Evolutionary conservation across 2,329 filamentous ascomycete species (phyloP), one percentile per base, ranked within the genome.

Genomic region (Monosporascus cannonballus): DNA sequence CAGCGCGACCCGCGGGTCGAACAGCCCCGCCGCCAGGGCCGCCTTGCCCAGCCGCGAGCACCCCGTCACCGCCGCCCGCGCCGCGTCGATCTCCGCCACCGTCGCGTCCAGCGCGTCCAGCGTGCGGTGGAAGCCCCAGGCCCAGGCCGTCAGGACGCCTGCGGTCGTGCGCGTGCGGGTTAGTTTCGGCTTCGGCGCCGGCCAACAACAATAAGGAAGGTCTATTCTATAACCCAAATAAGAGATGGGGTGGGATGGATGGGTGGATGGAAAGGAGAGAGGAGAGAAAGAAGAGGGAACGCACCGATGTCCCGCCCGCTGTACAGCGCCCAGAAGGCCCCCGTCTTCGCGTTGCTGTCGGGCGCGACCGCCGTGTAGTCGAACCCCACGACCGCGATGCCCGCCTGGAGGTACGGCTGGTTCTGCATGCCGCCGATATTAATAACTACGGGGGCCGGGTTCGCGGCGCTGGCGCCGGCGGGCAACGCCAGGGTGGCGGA

Each of bases 11-110:
- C 77, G 76, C 45, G 63, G 61, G 61, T 80, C 78, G 41, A 81
- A 70, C 1, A 79, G 72, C 0, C 76, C 76, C 1, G 77, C 77
- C 6, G 78, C 75, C 0, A 81, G 69, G 5, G 78, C 77, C 15
- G 75, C 78, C 57, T 80, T 81, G 50, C 77, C 78, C 22, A 80
- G 75, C 1, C 77, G 74, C 37, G 76, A 80, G 66, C 77, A 81
- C 5, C 78, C 77, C 17, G 77, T 80, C 15, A 80, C 76, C 51
- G 75, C 77, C 15, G 73, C 69, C 14, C 66, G 65, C 1, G 51
- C 58, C 1, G 67, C 15, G 62, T 75, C 68, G 61, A 80, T 79
- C 50, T 73, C 71, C 1, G 74, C 71, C 3, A 75, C 74, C 1
- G 73, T 76, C 20, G 64, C 60, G 65, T 77, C 76, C 15, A 81